phyloP scores from a whole-genome alignment of 1,139 yeast species.

The Nakaseomyces sp. region DNA sequence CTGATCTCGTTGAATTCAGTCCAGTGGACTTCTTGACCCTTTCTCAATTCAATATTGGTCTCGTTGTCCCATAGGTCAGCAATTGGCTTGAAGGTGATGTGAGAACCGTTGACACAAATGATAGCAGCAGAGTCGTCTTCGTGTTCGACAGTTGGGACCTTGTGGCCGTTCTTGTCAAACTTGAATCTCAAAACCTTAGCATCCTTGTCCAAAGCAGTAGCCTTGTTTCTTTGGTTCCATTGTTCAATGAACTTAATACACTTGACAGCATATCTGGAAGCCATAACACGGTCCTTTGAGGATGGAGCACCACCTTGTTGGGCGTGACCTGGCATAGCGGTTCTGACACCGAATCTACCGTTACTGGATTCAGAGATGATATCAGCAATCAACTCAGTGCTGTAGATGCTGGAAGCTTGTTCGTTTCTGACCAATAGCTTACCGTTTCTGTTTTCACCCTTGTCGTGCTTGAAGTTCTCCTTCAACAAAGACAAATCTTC shows the following conservation, averaged over 20 bases:
- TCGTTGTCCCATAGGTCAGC: conserved; percentile 48
- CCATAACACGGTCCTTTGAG: conserved; percentile 87
- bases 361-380: conserved; percentile 71
- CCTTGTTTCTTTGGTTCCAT: conserved; percentile 32
- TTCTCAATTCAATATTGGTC: conserved; percentile 53
- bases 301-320: conserved; percentile 98
- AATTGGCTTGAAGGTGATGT: conserved; percentile 48
- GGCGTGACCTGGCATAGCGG: conserved; percentile 96
- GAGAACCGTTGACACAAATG: conserved; percentile 61
- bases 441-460: conserved; percentile 64
- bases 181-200: conserved; percentile 35
- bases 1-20: conserved; percentile 46
- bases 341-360: conserved; percentile 78
- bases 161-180: conserved; percentile 34
- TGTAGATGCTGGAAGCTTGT: conserved; percentile 70
- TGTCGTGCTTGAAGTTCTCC: conserved; percentile 48
- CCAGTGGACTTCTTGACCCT: conserved; percentile 67
- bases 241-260: conserved; percentile 81
- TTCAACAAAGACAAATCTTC: conserved; percentile 53
- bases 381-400: conserved; percentile 74
- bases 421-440: conserved; percentile 79
- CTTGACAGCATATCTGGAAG: conserved; percentile 80
- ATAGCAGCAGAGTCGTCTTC: conserved; percentile 48
- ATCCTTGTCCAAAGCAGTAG: conserved; percentile 28
- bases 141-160: conserved; percentile 34